A percentile compares a stretch with the other conserved stretches of the same genome.
phyloP scores from a whole-genome alignment of 108 stramenopile species.

The Nitzschia inconspicua region DNA sequence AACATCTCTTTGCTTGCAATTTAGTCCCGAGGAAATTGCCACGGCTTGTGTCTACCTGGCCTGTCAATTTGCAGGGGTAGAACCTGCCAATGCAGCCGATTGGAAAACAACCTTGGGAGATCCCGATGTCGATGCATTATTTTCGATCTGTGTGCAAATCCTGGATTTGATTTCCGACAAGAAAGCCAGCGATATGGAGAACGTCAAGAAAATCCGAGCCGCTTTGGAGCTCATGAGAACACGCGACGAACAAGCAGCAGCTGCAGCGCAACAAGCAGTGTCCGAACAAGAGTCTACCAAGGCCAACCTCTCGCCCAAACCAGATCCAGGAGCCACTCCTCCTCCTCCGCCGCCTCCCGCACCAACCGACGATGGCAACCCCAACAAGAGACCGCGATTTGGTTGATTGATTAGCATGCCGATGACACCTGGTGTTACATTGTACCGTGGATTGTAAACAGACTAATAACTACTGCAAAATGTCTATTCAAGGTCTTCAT shows the following conservation, averaged over 20 bases:
- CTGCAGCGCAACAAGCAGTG: neutral
- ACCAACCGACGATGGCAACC: too few species aligned
- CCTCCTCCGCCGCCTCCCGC: conserved; percentile 6
- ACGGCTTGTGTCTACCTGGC: conserved; percentile 67
- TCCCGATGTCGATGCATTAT: conserved; percentile 31
- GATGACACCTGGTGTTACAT: too few species aligned
- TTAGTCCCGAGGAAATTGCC: conserved; percentile 60
- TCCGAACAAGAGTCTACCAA: too few species aligned
- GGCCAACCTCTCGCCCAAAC: too few species aligned
- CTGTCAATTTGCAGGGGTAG: conserved; percentile 56
- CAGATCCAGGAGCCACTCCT: neutral
- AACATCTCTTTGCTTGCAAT: conserved; percentile 77
- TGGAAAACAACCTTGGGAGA: conserved; percentile 58
- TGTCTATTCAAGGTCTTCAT: too few species aligned
- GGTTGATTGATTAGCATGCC: too few species aligned
- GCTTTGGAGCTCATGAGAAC: conserved; percentile 32
- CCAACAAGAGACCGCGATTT: too few species aligned
- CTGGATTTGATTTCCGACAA: conserved; percentile 55
- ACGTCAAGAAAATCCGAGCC: conserved; percentile 34
- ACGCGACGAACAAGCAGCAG: conserved; percentile 1
- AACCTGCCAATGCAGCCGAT: conserved; percentile 13
- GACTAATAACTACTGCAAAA: too few species aligned
- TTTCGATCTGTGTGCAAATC: conserved; percentile 48
- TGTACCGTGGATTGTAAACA: too few species aligned
- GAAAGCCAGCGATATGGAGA: conserved; percentile 33